phyloP scores from a whole-genome alignment of 108 stramenopile genomes.

The Nitzschia sp. region DNA sequence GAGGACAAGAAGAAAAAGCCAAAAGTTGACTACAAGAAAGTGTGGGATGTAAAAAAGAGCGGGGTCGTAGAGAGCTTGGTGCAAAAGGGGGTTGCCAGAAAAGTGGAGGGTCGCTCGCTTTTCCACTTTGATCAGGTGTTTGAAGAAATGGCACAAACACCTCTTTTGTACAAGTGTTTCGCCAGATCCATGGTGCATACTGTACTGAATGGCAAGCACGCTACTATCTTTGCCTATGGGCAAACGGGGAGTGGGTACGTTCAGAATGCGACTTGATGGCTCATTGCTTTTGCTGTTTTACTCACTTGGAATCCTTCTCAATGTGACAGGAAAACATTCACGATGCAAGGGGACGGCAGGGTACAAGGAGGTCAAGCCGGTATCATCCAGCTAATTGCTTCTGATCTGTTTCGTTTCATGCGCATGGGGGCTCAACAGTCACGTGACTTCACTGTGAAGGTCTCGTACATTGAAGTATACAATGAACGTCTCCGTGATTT shows the following conservation, averaged over 20 bases:
- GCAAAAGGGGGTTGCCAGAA: conserved; percentile 30
- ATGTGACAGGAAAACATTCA: conserved; percentile 53
- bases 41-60: conserved; percentile 31
- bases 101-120: conserved; percentile 24
- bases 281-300: too few relatives aligned
- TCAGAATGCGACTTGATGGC: too few relatives aligned
- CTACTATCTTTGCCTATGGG: conserved; percentile 81
- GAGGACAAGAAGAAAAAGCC: conserved; percentile 9
- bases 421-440: conserved; percentile 12
- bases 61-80: conserved; percentile 24
- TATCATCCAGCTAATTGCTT: conserved; percentile 55
- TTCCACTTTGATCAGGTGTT: conserved; percentile 86
- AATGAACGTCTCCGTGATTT: conserved; percentile 96
- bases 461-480: conserved; percentile 95
- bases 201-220: conserved; percentile 78
- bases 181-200: conserved; percentile 65
- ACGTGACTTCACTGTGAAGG: conserved; percentile 35
- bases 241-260: conserved; percentile 64
- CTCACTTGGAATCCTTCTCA: not conserved
- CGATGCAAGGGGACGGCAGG: conserved; percentile 81
- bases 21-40: conserved; percentile 12
- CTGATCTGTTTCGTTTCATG: conserved; percentile 58
- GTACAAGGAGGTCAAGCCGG: conserved; percentile 70
- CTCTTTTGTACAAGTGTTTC: conserved; percentile 70
- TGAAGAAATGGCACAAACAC: conserved; percentile 62